These are phyloP conservation scores for Dipodascus geniculatus DNA, from an alignment of 805 yeast species.

Conservation along the genomic window DNA sequence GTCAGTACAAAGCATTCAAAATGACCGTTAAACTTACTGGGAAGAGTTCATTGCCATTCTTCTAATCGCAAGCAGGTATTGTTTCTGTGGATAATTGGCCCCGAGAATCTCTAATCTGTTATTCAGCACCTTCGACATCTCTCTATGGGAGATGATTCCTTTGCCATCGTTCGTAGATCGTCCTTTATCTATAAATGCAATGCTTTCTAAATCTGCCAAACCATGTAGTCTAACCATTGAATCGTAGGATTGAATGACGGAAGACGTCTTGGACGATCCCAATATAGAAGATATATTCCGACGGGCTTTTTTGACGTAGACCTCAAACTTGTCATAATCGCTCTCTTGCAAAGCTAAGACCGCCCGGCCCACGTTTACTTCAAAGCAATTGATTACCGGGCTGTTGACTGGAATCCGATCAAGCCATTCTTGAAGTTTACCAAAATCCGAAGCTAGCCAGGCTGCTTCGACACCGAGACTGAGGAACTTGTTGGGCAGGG, in stretches of 20 bases:
- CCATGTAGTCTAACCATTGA: slow-evolving; percentile 46
- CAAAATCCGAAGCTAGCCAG: slow-evolving; percentile 46
- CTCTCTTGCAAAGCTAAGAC: slow-evolving; percentile 33
- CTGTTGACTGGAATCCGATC: slow-evolving; percentile 30
- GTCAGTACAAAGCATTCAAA: slow-evolving; percentile 27
- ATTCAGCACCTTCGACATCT: slow-evolving; percentile 12
- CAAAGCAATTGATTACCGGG: slow-evolving; percentile 43
- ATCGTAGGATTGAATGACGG: slow-evolving; percentile 39
- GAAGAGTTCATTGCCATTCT: slow-evolving; percentile 33
- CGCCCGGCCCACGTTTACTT: slow-evolving; percentile 55
- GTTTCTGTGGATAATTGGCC: slow-evolving; percentile 45
- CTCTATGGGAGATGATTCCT: slow-evolving; percentile 6
- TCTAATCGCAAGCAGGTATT: slow-evolving; percentile 49
- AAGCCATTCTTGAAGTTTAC: slow-evolving; percentile 47
- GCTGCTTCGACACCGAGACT: slow-evolving; percentile 67
- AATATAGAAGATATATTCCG: slow-evolving; percentile 49
- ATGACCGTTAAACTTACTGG: slow-evolving; percentile 35
- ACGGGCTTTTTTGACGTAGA: slow-evolving; percentile 40
- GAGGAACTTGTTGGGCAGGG: slow-evolving; percentile 45
- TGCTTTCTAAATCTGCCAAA: slow-evolving; percentile 41
- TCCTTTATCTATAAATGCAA: slow-evolving; percentile 20
- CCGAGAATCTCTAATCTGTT: slow-evolving; percentile 27
- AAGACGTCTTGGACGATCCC: slow-evolving; percentile 35
- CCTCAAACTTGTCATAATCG: slow-evolving; percentile 26
- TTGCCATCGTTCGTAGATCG: not conserved